These are phyloP conservation scores for Fraxinus ornus DNA, from an alignment of 305 asterid species.

Conservation along the genomic window DNA sequence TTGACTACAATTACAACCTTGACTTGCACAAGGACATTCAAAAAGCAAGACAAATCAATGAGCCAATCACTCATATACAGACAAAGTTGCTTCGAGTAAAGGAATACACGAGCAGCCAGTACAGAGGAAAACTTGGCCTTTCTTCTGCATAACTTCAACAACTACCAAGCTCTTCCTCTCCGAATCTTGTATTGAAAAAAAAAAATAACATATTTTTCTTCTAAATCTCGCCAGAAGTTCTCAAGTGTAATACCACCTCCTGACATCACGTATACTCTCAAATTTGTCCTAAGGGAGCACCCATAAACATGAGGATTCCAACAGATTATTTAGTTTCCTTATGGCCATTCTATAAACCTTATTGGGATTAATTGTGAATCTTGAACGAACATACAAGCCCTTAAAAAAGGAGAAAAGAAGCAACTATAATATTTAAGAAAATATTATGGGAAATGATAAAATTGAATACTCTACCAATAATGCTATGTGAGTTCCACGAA, in stretches of 20 bases:
- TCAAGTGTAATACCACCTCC: conserved; percentile 81
- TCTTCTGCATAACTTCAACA: conserved; percentile 86
- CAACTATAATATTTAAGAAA: conserved; percentile 4
- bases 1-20: not conserved
- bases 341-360: conserved; percentile 87
- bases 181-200: conserved; percentile 81
- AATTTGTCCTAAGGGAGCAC: conserved; percentile 93
- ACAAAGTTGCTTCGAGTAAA: not conserved
- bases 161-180: conserved; percentile 83
- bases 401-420: conserved; percentile 26
- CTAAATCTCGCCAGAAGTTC: conserved; percentile 58
- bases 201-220: conserved; percentile 82
- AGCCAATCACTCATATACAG: not conserved
- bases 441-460: not conserved
- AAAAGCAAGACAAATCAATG: not conserved
- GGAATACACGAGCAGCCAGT: not conserved
- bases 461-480: not conserved
- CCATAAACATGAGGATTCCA: conserved; percentile 89
- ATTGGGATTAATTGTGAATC: conserved; percentile 83
- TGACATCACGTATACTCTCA: conserved; percentile 93
- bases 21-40: not conserved
- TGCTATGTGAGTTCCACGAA: not conserved
- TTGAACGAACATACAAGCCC: conserved; percentile 76
- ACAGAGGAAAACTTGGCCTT: conserved; percentile 41
- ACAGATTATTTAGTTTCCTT: conserved; percentile 82